A percentile compares a stretch with the other conserved stretches of the same genome.
Conservation (phyloP, 768 basidiomycete genomes). For the Leucosporidium scottii region DNA sequence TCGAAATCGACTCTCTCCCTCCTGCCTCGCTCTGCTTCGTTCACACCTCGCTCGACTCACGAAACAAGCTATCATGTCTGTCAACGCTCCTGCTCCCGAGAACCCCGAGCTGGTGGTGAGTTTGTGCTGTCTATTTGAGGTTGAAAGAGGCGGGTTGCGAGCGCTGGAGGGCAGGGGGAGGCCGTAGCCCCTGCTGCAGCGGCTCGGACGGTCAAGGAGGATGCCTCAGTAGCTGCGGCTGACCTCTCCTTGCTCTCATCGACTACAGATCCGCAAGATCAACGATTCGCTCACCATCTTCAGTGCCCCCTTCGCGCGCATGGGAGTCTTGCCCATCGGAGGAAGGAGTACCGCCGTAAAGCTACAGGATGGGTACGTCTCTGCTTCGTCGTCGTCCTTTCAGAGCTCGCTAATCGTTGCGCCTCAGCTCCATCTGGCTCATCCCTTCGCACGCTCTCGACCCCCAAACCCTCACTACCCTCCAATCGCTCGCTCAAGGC, state of each 20-base stretch:
- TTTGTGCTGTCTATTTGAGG: neutral
- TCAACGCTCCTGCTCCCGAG: constrained; percentile 17
- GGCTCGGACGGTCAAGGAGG: too few species aligned
- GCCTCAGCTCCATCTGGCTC: constrained; percentile 57
- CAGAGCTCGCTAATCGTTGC: too few species aligned
- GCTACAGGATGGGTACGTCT: too few species aligned
- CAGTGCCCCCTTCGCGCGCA: constrained; percentile 37
- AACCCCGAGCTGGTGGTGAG: constrained; percentile 24
- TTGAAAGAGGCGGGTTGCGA: too few species aligned
- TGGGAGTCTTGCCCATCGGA: constrained; percentile 62
- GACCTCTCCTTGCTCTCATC: neutral
- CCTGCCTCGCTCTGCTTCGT: too few species aligned
- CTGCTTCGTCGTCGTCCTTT: too few species aligned
- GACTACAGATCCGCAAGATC: constrained; percentile 33
- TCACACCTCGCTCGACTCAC: neutral
- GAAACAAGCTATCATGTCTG: neutral
- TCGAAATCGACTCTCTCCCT: too few species aligned
- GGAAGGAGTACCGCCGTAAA: constrained; percentile 47
- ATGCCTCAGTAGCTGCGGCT: too few species aligned
- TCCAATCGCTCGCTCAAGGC: constrained; percentile 45
- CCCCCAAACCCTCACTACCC: constrained; percentile 55
- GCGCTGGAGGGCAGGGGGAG: too few species aligned
- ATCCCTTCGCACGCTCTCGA: constrained; percentile 72
- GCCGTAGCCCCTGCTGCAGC: too few species aligned
- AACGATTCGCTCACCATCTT: constrained; percentile 38